Conservation (phyloP, 2,329 filamentous ascomycete genomes). For the Drechslerella stenobrocha region DNA sequence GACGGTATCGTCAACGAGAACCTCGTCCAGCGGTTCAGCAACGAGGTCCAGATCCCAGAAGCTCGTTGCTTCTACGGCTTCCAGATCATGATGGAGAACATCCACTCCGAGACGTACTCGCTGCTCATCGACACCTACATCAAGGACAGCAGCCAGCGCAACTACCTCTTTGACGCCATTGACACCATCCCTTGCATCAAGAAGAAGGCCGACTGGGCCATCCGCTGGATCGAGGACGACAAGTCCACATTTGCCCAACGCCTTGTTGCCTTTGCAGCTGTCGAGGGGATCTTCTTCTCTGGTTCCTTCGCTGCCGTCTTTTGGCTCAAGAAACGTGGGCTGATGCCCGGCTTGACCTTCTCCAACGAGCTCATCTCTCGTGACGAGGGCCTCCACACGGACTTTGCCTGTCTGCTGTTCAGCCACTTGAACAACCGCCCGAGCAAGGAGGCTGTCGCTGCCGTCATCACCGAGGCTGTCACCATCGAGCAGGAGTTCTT, state of each 20-base stretch:
- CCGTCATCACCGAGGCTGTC: constrained; percentile 93
- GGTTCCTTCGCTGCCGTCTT: constrained; percentile 99
- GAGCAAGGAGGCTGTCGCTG: constrained; percentile 74
- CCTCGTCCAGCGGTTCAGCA: constrained; percentile 94
- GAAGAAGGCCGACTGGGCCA: constrained; percentile 98
- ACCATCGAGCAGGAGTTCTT: constrained; percentile 96
- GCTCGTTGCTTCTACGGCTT: constrained; percentile 99
- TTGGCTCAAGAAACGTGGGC: constrained; percentile 99
- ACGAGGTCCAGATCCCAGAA: constrained; percentile 94
- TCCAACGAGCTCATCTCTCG: constrained; percentile 99
- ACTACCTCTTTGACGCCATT: constrained; percentile 96
- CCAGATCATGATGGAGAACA: constrained; percentile 99
- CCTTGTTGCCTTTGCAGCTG: constrained; percentile 92
- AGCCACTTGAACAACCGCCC: constrained; percentile 95
- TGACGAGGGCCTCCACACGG: constrained; percentile 98
- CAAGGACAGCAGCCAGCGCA: constrained; percentile 92
- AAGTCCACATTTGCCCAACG: constrained; percentile 93
- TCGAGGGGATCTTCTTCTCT: constrained; percentile 99
- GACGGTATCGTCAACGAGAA: constrained; percentile 99
- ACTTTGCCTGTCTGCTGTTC: constrained; percentile 97
- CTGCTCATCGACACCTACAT: constrained; percentile 99
- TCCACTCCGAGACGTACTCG: constrained; percentile 99
- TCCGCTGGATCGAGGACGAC: constrained; percentile 91
- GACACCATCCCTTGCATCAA: constrained; percentile 98
- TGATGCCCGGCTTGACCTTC: constrained; percentile 98